Evolutionary conservation across 1,139 yeast species (phyloP).

Genomic region (Kluyveromyces marxianus): DNA sequence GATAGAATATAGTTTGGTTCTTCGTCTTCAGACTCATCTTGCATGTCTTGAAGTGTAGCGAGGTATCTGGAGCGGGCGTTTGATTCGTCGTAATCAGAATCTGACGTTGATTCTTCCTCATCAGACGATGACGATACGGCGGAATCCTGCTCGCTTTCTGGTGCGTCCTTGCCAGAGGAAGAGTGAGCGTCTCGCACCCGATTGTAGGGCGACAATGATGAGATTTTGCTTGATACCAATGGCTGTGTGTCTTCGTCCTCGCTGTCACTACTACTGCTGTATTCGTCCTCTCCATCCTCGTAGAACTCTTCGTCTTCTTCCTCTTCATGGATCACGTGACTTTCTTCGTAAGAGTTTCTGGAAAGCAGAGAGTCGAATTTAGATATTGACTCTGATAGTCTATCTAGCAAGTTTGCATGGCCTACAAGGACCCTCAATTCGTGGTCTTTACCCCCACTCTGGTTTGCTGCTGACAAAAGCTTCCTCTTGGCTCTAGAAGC

Average conservation of each 20-base stretch:
- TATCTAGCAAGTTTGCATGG: slow-evolving; percentile 27
- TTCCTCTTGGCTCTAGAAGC: slow-evolving; percentile 20
- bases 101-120: not conserved
- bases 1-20: not conserved
- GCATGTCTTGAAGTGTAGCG: not conserved
- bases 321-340: not conserved
- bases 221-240: too few relatives aligned
- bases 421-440: slow-evolving; percentile 25
- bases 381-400: slow-evolving; percentile 14
- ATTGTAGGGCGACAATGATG: too few relatives aligned
- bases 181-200: not conserved
- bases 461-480: slow-evolving; percentile 16
- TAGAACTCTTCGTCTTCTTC: slow-evolving; percentile 8
- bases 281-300: not conserved
- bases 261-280: slow-evolving; percentile 9
- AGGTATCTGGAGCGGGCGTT: slow-evolving; percentile 1
- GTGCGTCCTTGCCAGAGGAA: not conserved
- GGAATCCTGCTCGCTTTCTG: not conserved
- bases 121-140: not conserved
- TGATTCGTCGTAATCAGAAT: slow-evolving; percentile 2
- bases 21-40: slow-evolving; percentile 2
- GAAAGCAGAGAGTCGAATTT: not conserved
- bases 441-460: slow-evolving; percentile 15
- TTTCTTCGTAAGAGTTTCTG: slow-evolving; percentile 3
- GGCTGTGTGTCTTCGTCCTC: slow-evolving; percentile 5